Percentiles rank a stretch among this genome's conserved stretches.
Conservation (phyloP, 371 early-diverging fungal species). For the Mortierella sp. region DNA sequence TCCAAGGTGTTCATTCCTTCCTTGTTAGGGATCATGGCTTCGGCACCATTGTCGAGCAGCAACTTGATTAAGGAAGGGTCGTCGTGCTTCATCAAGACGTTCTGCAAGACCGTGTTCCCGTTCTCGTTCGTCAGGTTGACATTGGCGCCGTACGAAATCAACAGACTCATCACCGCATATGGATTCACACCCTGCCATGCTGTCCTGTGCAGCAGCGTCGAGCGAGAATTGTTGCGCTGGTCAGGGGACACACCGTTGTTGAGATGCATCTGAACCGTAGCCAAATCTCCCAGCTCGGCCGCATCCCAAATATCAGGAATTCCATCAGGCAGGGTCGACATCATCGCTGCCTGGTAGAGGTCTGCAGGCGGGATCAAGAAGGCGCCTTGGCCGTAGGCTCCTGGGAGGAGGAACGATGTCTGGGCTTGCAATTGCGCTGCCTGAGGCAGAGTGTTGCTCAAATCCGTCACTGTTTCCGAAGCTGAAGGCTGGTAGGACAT, state of each 20-base stretch:
- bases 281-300: constrained; percentile 42
- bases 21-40: constrained; percentile 45
- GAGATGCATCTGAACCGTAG: constrained; percentile 40
- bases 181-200: constrained; percentile 49
- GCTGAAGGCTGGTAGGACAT: constrained; percentile 35
- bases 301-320: constrained; percentile 48
- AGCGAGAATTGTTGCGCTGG: constrained; percentile 49
- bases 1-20: constrained; percentile 52
- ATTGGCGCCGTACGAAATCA: constrained; percentile 49
- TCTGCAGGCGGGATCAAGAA: constrained; percentile 37
- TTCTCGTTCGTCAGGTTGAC: constrained; percentile 52
- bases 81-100: constrained; percentile 53
- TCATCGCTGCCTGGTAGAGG: constrained; percentile 18
- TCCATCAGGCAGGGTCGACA: background rate
- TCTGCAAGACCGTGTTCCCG: constrained; percentile 49
- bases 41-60: constrained; percentile 47
- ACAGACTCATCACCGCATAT: constrained; percentile 35
- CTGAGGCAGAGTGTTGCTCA: constrained; percentile 18
- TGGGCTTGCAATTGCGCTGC: constrained; percentile 17
- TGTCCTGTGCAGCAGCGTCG: constrained; percentile 43
- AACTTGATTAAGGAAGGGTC: constrained; percentile 44
- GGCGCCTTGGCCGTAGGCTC: constrained; percentile 6
- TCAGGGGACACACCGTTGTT: constrained; percentile 44
- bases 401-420: constrained; percentile 25
- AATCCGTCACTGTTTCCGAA: constrained; percentile 20